These are phyloP conservation scores for Noccaea bulbosa DNA, from an alignment of 345 rosid genomes.

Conservation along the genomic window DNA sequence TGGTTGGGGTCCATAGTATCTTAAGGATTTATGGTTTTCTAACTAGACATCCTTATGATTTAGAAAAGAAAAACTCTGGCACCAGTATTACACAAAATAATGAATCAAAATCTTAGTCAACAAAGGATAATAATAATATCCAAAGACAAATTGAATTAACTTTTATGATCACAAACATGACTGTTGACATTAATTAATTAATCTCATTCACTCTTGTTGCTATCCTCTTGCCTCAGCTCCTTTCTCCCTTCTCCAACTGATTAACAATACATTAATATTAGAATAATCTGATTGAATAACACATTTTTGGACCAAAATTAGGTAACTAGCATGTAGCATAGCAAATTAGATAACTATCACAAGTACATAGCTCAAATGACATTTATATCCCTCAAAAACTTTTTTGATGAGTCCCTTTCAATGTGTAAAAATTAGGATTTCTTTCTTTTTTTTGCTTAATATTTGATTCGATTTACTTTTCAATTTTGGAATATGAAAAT, in stretches of 20 bases:
- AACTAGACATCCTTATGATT: not conserved
- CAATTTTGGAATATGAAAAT: too few species aligned
- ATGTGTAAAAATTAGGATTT: too few species aligned
- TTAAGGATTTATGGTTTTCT: not conserved
- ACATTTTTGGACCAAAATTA: too few species aligned
- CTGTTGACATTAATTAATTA: not conserved
- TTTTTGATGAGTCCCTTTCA: too few species aligned
- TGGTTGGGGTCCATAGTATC: too few species aligned
- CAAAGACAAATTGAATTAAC: not conserved
- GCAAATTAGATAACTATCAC: too few species aligned
- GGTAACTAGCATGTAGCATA: too few species aligned
- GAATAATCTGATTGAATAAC: too few species aligned
- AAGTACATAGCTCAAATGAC: too few species aligned
- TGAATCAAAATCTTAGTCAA: not conserved
- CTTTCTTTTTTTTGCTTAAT: too few species aligned
- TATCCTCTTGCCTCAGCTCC: not conserved
- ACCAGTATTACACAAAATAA: not conserved
- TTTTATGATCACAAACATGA: not conserved
- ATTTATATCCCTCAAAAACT: too few species aligned
- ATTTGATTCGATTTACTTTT: too few species aligned
- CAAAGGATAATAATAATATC: not conserved
- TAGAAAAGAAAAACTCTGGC: slow-evolving; percentile 6
- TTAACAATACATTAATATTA: slow-evolving; percentile 5
- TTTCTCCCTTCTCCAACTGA: not conserved
- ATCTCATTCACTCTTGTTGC: slow-evolving; percentile 3